A percentile compares a stretch with the other conserved stretches of the same genome.
Evolutionary conservation across 108 stramenopile species (phyloP).

Genomic region (Cyclotella sp.): DNA sequence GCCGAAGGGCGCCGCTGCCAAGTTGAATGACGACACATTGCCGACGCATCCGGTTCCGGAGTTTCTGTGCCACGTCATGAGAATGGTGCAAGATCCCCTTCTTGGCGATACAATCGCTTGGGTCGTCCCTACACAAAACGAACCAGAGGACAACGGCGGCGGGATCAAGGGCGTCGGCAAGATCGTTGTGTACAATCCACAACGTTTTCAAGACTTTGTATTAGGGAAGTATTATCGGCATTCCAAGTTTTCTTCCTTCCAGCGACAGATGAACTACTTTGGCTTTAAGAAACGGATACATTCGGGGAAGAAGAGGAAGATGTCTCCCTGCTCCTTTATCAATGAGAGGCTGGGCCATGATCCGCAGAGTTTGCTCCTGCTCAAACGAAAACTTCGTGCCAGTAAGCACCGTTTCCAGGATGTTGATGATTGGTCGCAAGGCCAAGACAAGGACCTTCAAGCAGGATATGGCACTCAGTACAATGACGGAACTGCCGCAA

Average conservation of each 20-base stretch:
- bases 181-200: conserved; percentile 53
- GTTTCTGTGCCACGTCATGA: conserved; percentile 54
- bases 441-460: too few species aligned
- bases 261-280: conserved; percentile 64
- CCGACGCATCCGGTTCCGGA: conserved; percentile 44
- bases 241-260: conserved; percentile 53
- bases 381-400: conserved; percentile 34
- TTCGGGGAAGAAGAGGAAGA: conserved; percentile 41
- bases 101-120: conserved; percentile 41
- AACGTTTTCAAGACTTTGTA: conserved; percentile 30
- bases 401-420: background rate
- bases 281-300: conserved; percentile 59
- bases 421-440: too few species aligned
- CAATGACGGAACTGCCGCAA: too few species aligned
- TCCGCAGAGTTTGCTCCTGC: conserved; percentile 31
- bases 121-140: conserved; percentile 29
- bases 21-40: background rate
- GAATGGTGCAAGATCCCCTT: conserved; percentile 41
- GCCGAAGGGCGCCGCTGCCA: background rate
- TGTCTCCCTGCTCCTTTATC: conserved; percentile 53
- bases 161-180: conserved; percentile 29
- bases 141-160: conserved; percentile 17
- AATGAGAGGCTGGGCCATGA: conserved; percentile 39
- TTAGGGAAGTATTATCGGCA: conserved; percentile 58
- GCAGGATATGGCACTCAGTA: too few species aligned